A percentile compares a stretch with the other conserved stretches of the same genome.
Evolutionary conservation across 2,329 filamentous ascomycete genomes (phyloP).

Genomic region (Botrytis aclada): DNA sequence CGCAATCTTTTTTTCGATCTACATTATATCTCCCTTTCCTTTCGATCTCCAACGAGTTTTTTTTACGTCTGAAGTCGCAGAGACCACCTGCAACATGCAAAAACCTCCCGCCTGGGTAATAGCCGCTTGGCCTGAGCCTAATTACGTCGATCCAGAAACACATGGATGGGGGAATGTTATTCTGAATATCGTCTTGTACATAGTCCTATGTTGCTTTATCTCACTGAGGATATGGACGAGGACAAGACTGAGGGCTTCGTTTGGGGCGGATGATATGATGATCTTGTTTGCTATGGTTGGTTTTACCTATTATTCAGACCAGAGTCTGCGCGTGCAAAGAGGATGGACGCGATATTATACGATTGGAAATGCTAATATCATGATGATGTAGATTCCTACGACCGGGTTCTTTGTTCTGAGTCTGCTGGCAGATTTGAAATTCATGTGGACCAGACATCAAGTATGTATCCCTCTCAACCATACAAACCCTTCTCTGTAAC

Average conservation of each 20-base stretch:
- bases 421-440: conserved; percentile 38
- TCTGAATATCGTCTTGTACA: conserved; percentile 42
- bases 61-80: neutral
- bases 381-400: conserved; percentile 33
- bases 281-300: conserved; percentile 43
- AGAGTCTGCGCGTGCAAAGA: neutral
- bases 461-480: neutral
- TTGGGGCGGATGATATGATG: conserved; percentile 47
- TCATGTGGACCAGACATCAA: conserved; percentile 41
- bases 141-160: conserved; percentile 46
- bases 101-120: conserved; percentile 25
- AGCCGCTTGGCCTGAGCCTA: conserved; percentile 41
- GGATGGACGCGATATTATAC: neutral
- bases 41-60: neutral
- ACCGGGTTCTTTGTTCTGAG: conserved; percentile 41
- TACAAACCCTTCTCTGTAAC: neutral
- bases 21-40: neutral
- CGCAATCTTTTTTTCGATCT: neutral
- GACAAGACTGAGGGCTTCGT: conserved; percentile 43
- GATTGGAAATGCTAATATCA: neutral
- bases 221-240: conserved; percentile 48
- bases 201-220: conserved; percentile 43
- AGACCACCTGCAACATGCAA: conserved; percentile 24
- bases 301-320: neutral
- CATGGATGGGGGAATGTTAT: conserved; percentile 45